Evolutionary conservation across 78 protist species (phyloP).

Genomic region (Dictyostelium capitatum): DNA sequence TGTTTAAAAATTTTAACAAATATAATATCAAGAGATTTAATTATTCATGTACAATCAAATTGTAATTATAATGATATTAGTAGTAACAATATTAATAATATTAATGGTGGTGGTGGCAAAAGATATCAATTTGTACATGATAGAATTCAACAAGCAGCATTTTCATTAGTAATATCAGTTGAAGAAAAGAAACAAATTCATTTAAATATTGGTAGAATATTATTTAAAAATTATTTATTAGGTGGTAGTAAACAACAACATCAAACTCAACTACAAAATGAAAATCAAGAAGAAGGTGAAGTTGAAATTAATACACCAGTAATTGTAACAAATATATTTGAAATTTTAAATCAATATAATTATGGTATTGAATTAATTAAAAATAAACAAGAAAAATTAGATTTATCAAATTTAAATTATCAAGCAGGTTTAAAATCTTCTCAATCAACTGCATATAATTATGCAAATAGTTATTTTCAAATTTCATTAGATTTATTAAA

Average conservation of each 20-base stretch:
- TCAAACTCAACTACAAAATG: neutral
- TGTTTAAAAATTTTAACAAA: conserved; percentile 34
- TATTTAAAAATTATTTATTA: neutral
- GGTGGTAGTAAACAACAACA: neutral
- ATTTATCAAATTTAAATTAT: conserved; percentile 23
- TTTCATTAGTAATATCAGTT: conserved; percentile 18
- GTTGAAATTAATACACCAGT: neutral
- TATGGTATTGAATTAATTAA: conserved; percentile 55
- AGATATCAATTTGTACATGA: conserved; percentile 56
- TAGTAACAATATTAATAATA: neutral
- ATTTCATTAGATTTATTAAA: conserved; percentile 14
- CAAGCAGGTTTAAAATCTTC: conserved; percentile 51
- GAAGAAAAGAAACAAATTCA: conserved; percentile 56
- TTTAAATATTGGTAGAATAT: conserved; percentile 55
- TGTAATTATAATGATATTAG: neutral
- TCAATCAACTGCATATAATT: conserved; percentile 32
- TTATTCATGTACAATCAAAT: neutral
- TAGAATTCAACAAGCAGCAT: conserved; percentile 71
- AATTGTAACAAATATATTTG: conserved; percentile 11
- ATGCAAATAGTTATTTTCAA: conserved; percentile 45
- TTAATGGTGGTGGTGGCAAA: neutral
- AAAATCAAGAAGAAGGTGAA: neutral
- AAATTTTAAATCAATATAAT: conserved; percentile 63
- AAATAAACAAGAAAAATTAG: conserved; percentile 8
- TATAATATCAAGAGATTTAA: conserved; percentile 53